Percentiles rank a stretch among this genome's conserved stretches.
Evolutionary conservation across 345 rosid species (phyloP).

Genomic region (Hevea brasiliensis): DNA sequence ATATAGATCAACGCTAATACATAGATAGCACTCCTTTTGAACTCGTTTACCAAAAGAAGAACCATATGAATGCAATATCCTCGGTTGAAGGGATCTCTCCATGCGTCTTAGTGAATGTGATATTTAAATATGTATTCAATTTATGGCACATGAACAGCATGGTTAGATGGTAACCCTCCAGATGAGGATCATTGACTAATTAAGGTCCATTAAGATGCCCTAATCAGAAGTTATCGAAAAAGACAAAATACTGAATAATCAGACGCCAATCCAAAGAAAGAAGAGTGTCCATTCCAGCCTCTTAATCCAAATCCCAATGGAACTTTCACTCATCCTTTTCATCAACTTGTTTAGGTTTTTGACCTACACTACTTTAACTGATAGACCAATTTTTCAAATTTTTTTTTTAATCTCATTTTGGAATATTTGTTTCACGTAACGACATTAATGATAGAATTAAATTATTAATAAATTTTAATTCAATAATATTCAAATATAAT

Average conservation of each 20-base stretch:
- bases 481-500: too few species aligned
- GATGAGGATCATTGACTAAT: background rate
- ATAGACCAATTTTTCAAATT: slow-evolving; percentile 4
- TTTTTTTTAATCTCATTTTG: too few species aligned
- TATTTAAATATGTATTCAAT: background rate
- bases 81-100: slow-evolving; percentile 9
- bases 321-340: slow-evolving; percentile 25
- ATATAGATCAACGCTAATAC: too few species aligned
- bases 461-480: too few species aligned
- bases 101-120: background rate
- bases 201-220: background rate
- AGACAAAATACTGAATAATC: slow-evolving; percentile 21
- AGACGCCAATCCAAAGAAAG: slow-evolving; percentile 10
- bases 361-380: slow-evolving; percentile 26
- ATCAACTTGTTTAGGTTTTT: slow-evolving; percentile 27
- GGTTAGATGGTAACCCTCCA: background rate
- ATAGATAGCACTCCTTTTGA: too few species aligned
- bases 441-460: background rate
- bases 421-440: slow-evolving; percentile 12
- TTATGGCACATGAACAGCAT: background rate
- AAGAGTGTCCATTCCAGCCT: slow-evolving; percentile 26
- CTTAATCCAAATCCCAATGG: too few species aligned
- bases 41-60: too few species aligned
- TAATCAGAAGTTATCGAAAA: slow-evolving; percentile 4
- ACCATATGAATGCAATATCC: too few species aligned